Base-by-base conservation (phyloP, 441 rosid species). In the Erysimum pusillum region DNA sequence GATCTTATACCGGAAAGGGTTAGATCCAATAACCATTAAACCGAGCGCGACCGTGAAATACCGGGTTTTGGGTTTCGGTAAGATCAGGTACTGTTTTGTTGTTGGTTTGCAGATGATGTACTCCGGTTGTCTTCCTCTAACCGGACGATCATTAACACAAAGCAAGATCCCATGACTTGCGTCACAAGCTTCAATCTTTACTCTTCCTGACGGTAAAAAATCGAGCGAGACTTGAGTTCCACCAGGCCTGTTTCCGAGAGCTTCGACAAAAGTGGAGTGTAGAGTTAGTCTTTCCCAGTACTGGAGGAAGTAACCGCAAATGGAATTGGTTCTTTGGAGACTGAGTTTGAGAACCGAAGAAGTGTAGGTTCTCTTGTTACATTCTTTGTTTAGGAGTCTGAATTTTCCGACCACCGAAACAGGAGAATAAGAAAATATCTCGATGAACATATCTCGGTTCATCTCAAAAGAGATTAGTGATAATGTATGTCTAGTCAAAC, bases 31-130 rank as follows among this genome's bases (percentile, higher is more conserved):
- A 5, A 70, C 75, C 58, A 57, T 34, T 17, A 70, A 58, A 58
- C 75, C 57, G 5, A 15, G 20, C 0, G 45, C 9, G 3, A 44
- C 3, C 0, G 66, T 4, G 31, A 35, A 7, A 58, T 45, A 34
- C 57, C 35, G 5, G 17, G 14, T 70, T 59, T 58, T 58, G 2
- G 75, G 75, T 12, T 20, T 70, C 1, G 75, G 75, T 42, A 70
- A 31, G 25, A 31, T 3, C 20, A 0, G 1, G 34, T 70, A 44
- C 13, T 70, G 56, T 59, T 59, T 12, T 12, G 75, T 70, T 1
- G 75, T 58, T 13, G 66, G 75, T 34, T 70, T 70, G 34, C 66
- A 70, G 34, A 58, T 15, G 20, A 59, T 34, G 25, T 44, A 44
- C 22, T 7, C 10, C 2, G 44, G 44, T 17, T 7, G 31, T 28